Percentiles rank a stretch among this genome's conserved stretches.
These are phyloP conservation scores for Amanita polypyramis DNA, from an alignment of 768 basidiomycete species.

Conservation along the genomic window DNA sequence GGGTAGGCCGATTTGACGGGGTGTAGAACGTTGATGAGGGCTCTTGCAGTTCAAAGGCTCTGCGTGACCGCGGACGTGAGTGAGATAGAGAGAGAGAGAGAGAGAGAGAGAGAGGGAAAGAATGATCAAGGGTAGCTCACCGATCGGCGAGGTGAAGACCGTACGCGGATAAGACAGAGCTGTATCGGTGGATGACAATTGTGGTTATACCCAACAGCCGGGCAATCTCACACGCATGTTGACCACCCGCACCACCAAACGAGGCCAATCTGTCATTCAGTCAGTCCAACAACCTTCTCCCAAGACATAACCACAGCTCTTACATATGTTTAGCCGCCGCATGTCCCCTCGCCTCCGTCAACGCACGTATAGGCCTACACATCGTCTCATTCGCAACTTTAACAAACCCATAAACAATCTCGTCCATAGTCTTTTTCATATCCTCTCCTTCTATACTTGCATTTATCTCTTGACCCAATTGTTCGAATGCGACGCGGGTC, in stretches of 20 bases:
- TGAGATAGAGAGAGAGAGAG: not conserved
- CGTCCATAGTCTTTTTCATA: slow-evolving; percentile 52
- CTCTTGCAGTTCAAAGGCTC: slow-evolving; percentile 83
- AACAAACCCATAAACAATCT: slow-evolving; percentile 92
- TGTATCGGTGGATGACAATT: slow-evolving; percentile 83
- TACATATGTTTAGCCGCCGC: slow-evolving; percentile 68
- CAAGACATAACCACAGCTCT: slow-evolving; percentile 7
- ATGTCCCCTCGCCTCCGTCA: slow-evolving; percentile 86
- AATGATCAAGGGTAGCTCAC: too few relatives aligned
- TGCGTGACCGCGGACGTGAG: slow-evolving; percentile 16
- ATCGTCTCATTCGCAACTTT: slow-evolving; percentile 97
- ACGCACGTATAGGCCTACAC: slow-evolving; percentile 83
- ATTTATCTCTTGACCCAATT: slow-evolving; percentile 63
- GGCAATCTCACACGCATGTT: slow-evolving; percentile 91
- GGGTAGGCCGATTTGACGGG: slow-evolving; percentile 37
- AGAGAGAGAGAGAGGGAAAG: not conserved
- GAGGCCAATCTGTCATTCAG: slow-evolving; percentile 50
- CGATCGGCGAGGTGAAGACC: slow-evolving; percentile 86
- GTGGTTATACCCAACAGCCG: slow-evolving; percentile 77
- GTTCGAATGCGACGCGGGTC: slow-evolving; percentile 55
- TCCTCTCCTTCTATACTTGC: slow-evolving; percentile 28
- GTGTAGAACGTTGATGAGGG: slow-evolving; percentile 78
- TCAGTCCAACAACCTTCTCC: too few relatives aligned
- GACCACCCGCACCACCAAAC: slow-evolving; percentile 87
- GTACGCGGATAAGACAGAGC: slow-evolving; percentile 88